Percentiles rank a stretch among this genome's conserved stretches.
Evolutionary conservation across 1,139 yeast genomes (phyloP).

Genomic region (Protomyces inouyei): DNA sequence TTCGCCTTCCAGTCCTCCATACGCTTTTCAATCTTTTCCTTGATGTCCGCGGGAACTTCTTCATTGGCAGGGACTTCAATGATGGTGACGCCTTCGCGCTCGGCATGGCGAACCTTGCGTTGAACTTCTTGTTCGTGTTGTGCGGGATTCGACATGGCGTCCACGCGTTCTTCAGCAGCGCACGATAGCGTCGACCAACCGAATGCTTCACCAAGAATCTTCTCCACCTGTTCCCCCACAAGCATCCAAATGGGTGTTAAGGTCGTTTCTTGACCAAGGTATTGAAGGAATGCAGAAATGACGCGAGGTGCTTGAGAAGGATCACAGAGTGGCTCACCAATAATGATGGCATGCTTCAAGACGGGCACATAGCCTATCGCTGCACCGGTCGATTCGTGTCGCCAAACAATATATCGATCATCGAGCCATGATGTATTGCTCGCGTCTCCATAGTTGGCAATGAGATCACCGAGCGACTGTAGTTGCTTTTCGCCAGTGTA

Average conservation of each 20-base stretch:
- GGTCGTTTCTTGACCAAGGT: neutral
- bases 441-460: conserved; percentile 21
- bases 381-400: conserved; percentile 7
- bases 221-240: conserved; percentile 2
- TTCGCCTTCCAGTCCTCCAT: conserved; percentile 12
- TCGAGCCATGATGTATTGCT: conserved; percentile 16
- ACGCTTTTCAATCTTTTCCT: neutral
- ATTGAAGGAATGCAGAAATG: conserved; percentile 4
- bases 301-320: neutral
- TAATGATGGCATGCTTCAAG: conserved; percentile 2
- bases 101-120: conserved; percentile 11
- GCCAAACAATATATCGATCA: conserved; percentile 7
- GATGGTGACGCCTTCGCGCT: conserved; percentile 3
- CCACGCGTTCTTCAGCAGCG: conserved; percentile 12
- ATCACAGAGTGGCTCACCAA: conserved; percentile 14
- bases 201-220: conserved; percentile 4
- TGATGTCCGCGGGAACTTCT: neutral
- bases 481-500: neutral
- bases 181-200: conserved; percentile 13
- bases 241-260: conserved; percentile 13
- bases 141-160: conserved; percentile 2
- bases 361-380: conserved; percentile 6
- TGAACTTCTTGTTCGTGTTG: conserved; percentile 2
- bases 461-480: neutral
- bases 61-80: neutral